Evolutionary conservation across 2,329 filamentous ascomycete species (phyloP), one percentile per base, ranked within the genome.

Genomic region (Amesomyces nigricolor): DNA sequence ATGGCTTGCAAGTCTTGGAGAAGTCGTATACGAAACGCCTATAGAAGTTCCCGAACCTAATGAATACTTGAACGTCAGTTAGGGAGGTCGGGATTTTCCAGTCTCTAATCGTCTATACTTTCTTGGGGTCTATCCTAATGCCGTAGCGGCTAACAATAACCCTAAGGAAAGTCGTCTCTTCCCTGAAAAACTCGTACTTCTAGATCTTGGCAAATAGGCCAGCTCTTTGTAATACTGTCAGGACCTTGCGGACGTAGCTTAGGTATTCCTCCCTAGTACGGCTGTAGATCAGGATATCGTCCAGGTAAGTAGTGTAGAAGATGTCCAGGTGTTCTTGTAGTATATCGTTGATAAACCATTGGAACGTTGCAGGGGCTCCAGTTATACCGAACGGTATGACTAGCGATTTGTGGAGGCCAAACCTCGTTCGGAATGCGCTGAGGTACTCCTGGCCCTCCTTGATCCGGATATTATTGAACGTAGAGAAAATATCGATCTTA

Each of bases 1-100:
- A n/a, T n/a, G n/a, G n/a, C n/a, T n/a, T n/a, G n/a, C n/a, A 14
- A 57, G 70, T 29, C 1, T 32, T 30, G 1, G 32, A 32, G 9
- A 55, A 51, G 9, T 51, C 7, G 1, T 1, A 1, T 17, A 56
- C 47, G 11, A 56, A 56, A 2, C 47, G 11, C 4, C 26, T 7
- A 10, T 56, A 56, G 26, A 56, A 56, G 14, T 56, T 56, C 0
- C 13, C 47, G n/a, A 56, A 51, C 14, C 53, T 26, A 4, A 56
- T 10, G 39, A 56, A 51, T 0, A n/a, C 17, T 37, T 53, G 16
- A 26, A 49, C 16, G 6, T 54, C 10, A 2, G 4, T 29, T 6
- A n/a, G 16, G 3, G 26, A 46, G 1, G n/a, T 49, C 0, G 39
- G 46, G 4, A 8, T 2, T 8, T 29, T 0, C 38, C 7, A 43